These are phyloP conservation scores for Camellia oleifera DNA, from an alignment of 179 eudicot genomes.

Conservation along the genomic window DNA sequence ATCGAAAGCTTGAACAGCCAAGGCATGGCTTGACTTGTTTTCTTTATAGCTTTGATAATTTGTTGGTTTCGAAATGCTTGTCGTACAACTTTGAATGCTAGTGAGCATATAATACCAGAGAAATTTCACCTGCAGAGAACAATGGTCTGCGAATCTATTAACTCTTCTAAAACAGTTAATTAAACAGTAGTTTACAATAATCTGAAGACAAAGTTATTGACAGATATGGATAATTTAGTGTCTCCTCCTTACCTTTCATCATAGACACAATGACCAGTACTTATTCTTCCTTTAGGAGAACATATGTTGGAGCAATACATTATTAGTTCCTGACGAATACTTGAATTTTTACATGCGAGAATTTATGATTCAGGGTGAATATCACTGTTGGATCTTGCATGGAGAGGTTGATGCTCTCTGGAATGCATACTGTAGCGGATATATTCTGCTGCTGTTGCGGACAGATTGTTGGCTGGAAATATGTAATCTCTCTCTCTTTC, in stretches of 20 bases:
- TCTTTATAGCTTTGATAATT: neutral
- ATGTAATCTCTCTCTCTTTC: conserved; percentile 39
- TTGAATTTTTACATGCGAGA: neutral
- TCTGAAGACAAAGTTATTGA: neutral
- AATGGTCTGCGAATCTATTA: neutral
- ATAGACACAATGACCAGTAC: neutral
- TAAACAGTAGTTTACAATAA: no score
- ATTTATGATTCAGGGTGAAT: conserved; percentile 54
- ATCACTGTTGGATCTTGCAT: conserved; percentile 67
- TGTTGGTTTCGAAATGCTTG: no score
- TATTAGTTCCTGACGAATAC: neutral
- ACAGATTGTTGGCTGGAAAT: conserved; percentile 91
- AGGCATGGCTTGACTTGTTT: neutral
- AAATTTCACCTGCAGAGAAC: no score
- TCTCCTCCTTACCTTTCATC: neutral
- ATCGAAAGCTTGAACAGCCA: neutral
- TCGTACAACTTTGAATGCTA: no score
- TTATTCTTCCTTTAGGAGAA: neutral
- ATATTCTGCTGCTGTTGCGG: conserved; percentile 87
- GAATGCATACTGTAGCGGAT: conserved; percentile 85
- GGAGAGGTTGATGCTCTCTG: conserved; percentile 85
- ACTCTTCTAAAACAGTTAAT: neutral
- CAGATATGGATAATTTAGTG: neutral
- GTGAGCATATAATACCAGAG: no score
- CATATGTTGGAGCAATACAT: neutral